These are phyloP conservation scores for Exutisphaerella laricina DNA, from an alignment of 2,329 filamentous ascomycete genomes.

Conservation along the genomic window DNA sequence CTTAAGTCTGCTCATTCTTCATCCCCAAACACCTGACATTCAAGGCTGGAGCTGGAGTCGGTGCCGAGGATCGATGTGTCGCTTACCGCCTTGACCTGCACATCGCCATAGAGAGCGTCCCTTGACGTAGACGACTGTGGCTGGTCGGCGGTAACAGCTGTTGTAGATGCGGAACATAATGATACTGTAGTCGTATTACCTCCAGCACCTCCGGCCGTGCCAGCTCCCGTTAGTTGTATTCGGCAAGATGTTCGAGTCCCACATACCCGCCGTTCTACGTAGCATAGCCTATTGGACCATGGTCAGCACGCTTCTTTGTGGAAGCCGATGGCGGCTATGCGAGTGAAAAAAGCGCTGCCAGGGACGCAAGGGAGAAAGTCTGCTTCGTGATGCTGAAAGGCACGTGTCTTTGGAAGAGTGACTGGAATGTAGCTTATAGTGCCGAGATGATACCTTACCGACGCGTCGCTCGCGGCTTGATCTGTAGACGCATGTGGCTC, in stretches of 20 bases:
- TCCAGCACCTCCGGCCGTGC: slow-evolving; percentile 45
- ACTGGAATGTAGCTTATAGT: not conserved
- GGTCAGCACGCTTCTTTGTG: slow-evolving; percentile 1
- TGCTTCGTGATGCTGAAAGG: slow-evolving; percentile 13
- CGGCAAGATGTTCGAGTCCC: not conserved
- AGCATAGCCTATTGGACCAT: slow-evolving; percentile 24
- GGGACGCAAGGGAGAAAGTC: slow-evolving; percentile 19
- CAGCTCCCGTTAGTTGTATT: not conserved
- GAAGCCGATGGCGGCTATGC: slow-evolving; percentile 19
- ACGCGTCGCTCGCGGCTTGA: too few species aligned
- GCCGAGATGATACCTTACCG: too few species aligned
- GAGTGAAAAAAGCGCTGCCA: slow-evolving; percentile 24
- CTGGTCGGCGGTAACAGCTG: slow-evolving; percentile 32
- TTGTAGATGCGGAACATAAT: slow-evolving; percentile 39
- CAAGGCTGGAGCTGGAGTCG: slow-evolving; percentile 39
- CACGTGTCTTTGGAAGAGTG: slow-evolving; percentile 8
- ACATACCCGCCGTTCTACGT: slow-evolving; percentile 25
- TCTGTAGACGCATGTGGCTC: too few species aligned
- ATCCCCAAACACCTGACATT: too few species aligned
- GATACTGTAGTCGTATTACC: slow-evolving; percentile 44
- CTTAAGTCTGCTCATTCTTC: too few species aligned
- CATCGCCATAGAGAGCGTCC: slow-evolving; percentile 32
- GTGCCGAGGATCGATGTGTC: slow-evolving; percentile 51
- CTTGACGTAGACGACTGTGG: slow-evolving; percentile 44
- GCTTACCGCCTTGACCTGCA: slow-evolving; percentile 34